Evolutionary conservation across 1,284 basidiomycete genomes (phyloP), one percentile per base, ranked within the genome.

Genomic region (Pseudozyma tsukubaensis): DNA sequence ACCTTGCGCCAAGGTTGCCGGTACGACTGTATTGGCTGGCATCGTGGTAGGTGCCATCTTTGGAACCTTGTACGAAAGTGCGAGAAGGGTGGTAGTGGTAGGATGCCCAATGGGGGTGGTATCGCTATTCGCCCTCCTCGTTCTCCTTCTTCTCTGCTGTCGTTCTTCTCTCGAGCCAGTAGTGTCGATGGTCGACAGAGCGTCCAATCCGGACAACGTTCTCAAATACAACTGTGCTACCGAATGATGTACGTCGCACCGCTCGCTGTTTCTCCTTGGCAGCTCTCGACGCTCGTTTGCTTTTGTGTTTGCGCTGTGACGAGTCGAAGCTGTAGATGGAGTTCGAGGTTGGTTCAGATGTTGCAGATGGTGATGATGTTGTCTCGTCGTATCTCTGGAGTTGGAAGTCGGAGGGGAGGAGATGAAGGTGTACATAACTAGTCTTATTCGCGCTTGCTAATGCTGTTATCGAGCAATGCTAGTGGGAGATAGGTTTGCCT

Each of bases 191-290:
- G 36, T 37, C 36, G 36, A 37, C 36, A 59, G 47, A 11, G 57
- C 51, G 52, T 62, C 52, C 24, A 62, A 34, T 1, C 14, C 19
- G 3, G 29, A 44, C 5, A 69, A 29, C 0, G 66, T 70, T 16
- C 62, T 24, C 1, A 74, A 50, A 24, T 74, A 70, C 11, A 74
- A 53, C 29, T 62, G 62, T 0, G 72, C 72, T 1, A 74, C 40
- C 1, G 59, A 62, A 16, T 61, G 72, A 36, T 74, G 72, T 1
- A 74, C 59, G 61, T 69, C 59, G 32, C 71, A 73, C 21, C 69
- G 7, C 2, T 65, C 60, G 50, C n/a, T 55, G 21, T 36, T 39
- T 4, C 45, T 14, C 44, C 45, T 37, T 19, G 42, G 44, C 24
- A 35, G 29, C n/a, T 36, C 18, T 29, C 5, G 19, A 2, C n/a